Base-by-base conservation (phyloP, 176 grass and related monocot species). In the Carex kokanica region DNA sequence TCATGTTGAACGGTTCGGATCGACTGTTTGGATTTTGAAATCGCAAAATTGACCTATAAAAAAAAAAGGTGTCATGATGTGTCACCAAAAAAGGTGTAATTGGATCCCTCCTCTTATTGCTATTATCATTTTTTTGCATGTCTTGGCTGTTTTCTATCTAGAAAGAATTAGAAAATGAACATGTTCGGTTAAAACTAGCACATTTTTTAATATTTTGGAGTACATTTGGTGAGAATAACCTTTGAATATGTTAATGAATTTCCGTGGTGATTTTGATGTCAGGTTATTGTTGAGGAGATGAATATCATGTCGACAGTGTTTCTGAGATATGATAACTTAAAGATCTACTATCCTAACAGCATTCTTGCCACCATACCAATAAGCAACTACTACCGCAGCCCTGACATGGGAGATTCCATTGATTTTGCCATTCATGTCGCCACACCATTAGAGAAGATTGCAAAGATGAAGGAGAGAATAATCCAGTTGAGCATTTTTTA, bases 221-320 rank as follows among this genome's bases (percentile, higher is more conserved):
- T 8, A 43, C 41, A 43, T 38, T 38, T 38, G 6, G 21, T 12
- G 40, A 45, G 2, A 49, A 8, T 47, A 47, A 71, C 45, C 45
- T 49, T 49, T 0, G 9, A 49, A 49, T 11, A 49, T 49, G 8
- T 2, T 49, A 49, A 49, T 49, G 45, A 49, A 49, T 49, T 49
- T 49, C 43, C 1, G 8, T n/a, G 52, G 74, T 18, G 66, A 41
- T 84, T 82, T 1, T 59, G 12, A 80, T 73, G 60, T 83, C 82
- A 98, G 95, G 81, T 95, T 86, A 49, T 95, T 68, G 95, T 98
- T 15, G 95, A 98, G 87, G 95, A 98, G 81, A 98, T 98, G 95
- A 94, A 95, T 86, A 98, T 95, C 85, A 66, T 98, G 84, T 90
- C 95, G 12, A 98, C 92, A 20, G 84, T 95, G 60, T 95, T 98